phyloP scores from a whole-genome alignment of 2,329 filamentous ascomycete genomes.

The Hymenoscyphus albidus region DNA sequence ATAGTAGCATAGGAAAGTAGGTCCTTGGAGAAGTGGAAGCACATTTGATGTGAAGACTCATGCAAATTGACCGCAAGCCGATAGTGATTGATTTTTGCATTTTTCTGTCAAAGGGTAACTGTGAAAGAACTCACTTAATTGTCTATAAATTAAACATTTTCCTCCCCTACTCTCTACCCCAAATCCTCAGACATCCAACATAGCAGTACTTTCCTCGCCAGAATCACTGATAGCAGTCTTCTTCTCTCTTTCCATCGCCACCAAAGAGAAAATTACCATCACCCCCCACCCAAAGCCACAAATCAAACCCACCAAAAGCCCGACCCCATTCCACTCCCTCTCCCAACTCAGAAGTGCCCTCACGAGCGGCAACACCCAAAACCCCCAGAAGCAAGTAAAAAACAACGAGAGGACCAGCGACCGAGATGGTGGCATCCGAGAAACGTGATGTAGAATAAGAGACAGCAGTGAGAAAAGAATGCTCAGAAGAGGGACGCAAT shows the following conservation, averaged over 20 bases:
- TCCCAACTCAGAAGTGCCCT: neutral
- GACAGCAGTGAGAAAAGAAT: neutral
- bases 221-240: neutral
- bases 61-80: too few relatives aligned
- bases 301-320: neutral
- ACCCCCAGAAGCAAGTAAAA: neutral
- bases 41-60: too few relatives aligned
- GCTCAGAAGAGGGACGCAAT: neutral
- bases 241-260: neutral
- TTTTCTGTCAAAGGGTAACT: too few relatives aligned
- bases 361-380: neutral
- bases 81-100: too few relatives aligned
- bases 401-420: neutral
- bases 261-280: neutral
- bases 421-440: neutral
- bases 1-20: too few relatives aligned
- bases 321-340: neutral
- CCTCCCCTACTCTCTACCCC: neutral
- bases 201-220: neutral
- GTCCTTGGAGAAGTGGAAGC: too few relatives aligned
- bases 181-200: neutral
- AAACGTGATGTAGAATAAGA: neutral
- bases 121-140: too few relatives aligned
- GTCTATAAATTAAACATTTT: neutral
- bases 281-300: neutral